Base-by-base conservation (phyloP, 2,329 filamentous ascomycete species). In the Rutstroemia sydowiana region DNA sequence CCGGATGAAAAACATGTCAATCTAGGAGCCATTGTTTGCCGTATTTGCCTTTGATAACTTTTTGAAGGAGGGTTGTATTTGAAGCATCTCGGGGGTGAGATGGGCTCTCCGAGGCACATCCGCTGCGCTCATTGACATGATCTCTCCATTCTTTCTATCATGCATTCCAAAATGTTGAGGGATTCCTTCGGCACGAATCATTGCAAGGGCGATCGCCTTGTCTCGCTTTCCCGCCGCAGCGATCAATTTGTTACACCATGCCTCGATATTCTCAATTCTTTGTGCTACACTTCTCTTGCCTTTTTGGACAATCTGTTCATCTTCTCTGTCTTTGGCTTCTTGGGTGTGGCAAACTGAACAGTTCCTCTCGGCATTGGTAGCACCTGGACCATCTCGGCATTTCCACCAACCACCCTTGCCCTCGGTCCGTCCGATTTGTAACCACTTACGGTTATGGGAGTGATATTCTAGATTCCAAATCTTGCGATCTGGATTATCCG, bases 401-500 rank as follows among this genome's bases (percentile, higher is more conserved):
- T 57, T 62, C 62, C 62, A 64, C 61, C 61, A 66, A 18, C 63
- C 61, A 3, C 57, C 58, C 6, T 30, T 42, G 20, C 47, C 40
- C n/a, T 13, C 18, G 14, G 10, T 1, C 7, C 57, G 52, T 20
- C 60, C 57, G 10, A 55, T 23, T 5, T 50, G 45, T 45, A 50
- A 51, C 64, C 63, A 66, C 21, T 57, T 51, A 4, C 41, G 36
- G 6, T 55, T 49, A 13, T 55, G 44, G 1, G 60, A 53, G 45
- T 66, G 64, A 28, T 47, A 63, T n/a, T 63, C 51, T 9, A 53
- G 44, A 16, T 62, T 53, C 61, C 61, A 63, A 5, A 42, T 45
- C 9, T 45, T 43, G 10, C 47, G 32, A 5, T 41, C 42, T 2
- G 49, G 55, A 8, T 43, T 46, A 11, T 43, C 48, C 9, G 44